A percentile compares a stretch with the other conserved stretches of the same genome.
Conservation (phyloP, 2,329 filamentous ascomycete genomes). For the Phialocephala sp. region DNA sequence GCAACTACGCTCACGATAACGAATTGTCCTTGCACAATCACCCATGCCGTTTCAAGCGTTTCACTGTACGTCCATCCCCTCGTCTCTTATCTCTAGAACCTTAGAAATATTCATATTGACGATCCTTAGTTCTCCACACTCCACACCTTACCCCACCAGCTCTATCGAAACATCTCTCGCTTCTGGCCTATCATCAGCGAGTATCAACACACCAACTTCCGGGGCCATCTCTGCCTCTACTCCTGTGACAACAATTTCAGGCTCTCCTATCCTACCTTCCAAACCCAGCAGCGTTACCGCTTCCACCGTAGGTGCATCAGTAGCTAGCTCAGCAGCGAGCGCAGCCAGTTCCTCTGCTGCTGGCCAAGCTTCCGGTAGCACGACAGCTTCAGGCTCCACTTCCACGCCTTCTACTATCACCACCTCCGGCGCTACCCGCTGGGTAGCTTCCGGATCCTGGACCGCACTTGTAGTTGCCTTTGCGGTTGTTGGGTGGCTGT, state of each 20-base stretch:
- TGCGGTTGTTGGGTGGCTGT: too few species aligned
- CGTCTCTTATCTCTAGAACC: not conserved
- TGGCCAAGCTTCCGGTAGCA: too few species aligned
- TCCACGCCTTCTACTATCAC: too few species aligned
- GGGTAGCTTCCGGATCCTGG: too few species aligned
- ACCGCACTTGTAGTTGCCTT: too few species aligned
- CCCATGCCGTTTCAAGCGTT: not conserved
- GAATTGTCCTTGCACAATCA: constrained; percentile 20
- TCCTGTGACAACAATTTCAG: not conserved
- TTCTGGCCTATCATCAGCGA: not conserved
- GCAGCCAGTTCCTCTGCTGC: not conserved
- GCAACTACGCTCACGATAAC: constrained; percentile 21
- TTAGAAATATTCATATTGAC: not conserved
- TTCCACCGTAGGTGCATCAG: not conserved
- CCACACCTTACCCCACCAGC: not conserved
- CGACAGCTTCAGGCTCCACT: too few species aligned
- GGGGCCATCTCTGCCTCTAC: not conserved
- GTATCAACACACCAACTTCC: not conserved
- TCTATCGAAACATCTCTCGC: not conserved
- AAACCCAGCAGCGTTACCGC: not conserved
- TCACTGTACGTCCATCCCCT: not conserved
- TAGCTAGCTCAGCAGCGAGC: too few species aligned
- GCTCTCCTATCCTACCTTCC: not conserved
- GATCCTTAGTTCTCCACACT: not conserved
- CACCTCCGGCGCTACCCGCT: too few species aligned